Conservation (phyloP, 2,329 filamentous ascomycete species). For the Beauveria pseudobassiana region DNA sequence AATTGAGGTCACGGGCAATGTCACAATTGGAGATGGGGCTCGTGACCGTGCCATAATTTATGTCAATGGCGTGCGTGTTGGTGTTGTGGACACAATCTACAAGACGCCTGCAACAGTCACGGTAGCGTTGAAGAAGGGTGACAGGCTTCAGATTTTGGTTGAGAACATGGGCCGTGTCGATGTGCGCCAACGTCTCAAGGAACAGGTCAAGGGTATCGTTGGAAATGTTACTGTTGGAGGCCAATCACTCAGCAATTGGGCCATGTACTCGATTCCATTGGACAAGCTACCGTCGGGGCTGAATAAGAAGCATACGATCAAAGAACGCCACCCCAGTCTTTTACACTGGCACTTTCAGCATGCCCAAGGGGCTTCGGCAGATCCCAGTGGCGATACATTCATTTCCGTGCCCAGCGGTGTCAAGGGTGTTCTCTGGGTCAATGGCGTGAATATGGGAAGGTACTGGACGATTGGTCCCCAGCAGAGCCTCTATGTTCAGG, state of each 20-base stretch:
- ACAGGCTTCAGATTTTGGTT: slow-evolving; percentile 35
- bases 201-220: slow-evolving; percentile 39
- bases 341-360: slow-evolving; percentile 22
- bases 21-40: slow-evolving; percentile 35
- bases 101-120: slow-evolving; percentile 28
- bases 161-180: slow-evolving; percentile 46
- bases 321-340: slow-evolving; percentile 11
- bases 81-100: slow-evolving; percentile 41
- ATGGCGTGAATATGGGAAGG: slow-evolving; percentile 36
- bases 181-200: slow-evolving; percentile 32
- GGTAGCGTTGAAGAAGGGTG: slow-evolving; percentile 29
- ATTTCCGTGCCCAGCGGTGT: slow-evolving; percentile 31
- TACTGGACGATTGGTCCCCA: slow-evolving; percentile 42
- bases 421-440: slow-evolving; percentile 40
- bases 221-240: slow-evolving; percentile 34
- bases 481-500: slow-evolving; percentile 39
- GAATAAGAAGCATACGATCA: not conserved
- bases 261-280: slow-evolving; percentile 27
- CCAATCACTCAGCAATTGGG: slow-evolving; percentile 28
- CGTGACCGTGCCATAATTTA: slow-evolving; percentile 41
- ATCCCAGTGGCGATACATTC: slow-evolving; percentile 27
- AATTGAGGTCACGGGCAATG: slow-evolving; percentile 19
- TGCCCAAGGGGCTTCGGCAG: slow-evolving; percentile 11
- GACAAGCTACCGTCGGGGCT: not conserved
- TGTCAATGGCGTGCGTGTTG: slow-evolving; percentile 32